phyloP scores from a whole-genome alignment of 805 yeast genomes.

The Metschnikowia continentalis region DNA sequence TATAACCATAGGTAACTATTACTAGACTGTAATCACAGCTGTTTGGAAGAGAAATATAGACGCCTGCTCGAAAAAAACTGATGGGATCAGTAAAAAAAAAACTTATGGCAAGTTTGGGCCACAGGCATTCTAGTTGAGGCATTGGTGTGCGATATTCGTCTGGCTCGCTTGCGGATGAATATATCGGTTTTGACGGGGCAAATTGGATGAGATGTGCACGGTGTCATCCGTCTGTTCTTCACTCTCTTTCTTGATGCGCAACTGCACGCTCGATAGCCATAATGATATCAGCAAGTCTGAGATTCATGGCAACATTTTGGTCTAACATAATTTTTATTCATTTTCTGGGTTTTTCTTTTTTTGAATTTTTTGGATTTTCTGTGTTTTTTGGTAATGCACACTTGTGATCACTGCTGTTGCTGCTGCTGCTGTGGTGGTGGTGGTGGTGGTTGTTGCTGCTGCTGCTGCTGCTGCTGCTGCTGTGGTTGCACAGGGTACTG shows the following conservation, averaged over 20 bases:
- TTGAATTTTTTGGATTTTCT: conserved; percentile 4
- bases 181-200: not conserved
- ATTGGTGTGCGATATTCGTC: not conserved
- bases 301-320: not conserved
- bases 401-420: conserved; percentile 1
- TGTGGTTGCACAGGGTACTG: conserved; percentile 22
- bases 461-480: conserved; percentile 9
- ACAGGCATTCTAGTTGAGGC: not conserved
- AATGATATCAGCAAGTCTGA: not conserved
- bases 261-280: not conserved
- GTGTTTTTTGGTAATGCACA: conserved; percentile 2
- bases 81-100: not conserved
- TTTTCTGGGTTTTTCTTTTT: conserved; percentile 3
- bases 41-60: not conserved
- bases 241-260: not conserved
- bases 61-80: not conserved
- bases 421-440: conserved; percentile 17
- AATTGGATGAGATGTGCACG: not conserved
- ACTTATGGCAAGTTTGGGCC: not conserved
- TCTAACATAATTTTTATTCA: not conserved
- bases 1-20: too few relatives aligned
- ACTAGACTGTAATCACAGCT: not conserved
- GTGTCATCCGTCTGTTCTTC: not conserved
- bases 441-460: conserved; percentile 12
- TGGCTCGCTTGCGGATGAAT: not conserved